Percentiles rank a stretch among this genome's conserved stretches.
phyloP scores from a whole-genome alignment of 306 rosid species.

The Vigna nakashimae region DNA sequence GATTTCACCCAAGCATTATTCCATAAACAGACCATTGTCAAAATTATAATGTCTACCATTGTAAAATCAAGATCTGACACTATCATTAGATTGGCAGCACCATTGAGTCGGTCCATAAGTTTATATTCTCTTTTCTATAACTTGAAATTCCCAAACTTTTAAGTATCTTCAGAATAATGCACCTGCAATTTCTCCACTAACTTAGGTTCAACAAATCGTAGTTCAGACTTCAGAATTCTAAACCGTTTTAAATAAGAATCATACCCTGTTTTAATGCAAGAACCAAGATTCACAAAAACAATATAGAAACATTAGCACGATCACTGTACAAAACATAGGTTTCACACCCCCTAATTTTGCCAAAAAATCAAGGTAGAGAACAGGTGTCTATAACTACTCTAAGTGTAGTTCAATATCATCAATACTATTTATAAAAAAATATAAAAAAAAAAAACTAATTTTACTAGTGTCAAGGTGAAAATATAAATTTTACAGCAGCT shows the following conservation, averaged over 20 bases:
- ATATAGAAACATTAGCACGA: not conserved
- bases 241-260: not conserved
- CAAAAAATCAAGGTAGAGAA: constrained; percentile 3
- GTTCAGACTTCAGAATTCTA: constrained; percentile 20
- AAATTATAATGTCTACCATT: constrained; percentile 60
- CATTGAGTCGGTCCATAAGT: constrained; percentile 63
- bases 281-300: not conserved
- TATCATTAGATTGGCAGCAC: constrained; percentile 70
- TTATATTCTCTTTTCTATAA: not conserved
- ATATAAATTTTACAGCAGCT: not conserved
- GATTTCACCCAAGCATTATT: constrained; percentile 3
- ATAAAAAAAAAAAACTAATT: not conserved
- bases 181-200: constrained; percentile 31
- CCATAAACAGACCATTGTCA: not conserved
- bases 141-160: constrained; percentile 21
- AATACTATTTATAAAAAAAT: not conserved
- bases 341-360: not conserved
- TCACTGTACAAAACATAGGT: not conserved
- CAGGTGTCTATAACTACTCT: not conserved
- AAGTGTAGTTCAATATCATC: not conserved
- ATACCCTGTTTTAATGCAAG: constrained; percentile 1
- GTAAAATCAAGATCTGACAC: constrained; percentile 92
- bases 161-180: constrained; percentile 16
- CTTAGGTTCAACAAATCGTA: not conserved
- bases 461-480: constrained; percentile 5